phyloP scores from a whole-genome alignment of 192 early-diverging fungal species.

The Ambispora gerdemannii region DNA sequence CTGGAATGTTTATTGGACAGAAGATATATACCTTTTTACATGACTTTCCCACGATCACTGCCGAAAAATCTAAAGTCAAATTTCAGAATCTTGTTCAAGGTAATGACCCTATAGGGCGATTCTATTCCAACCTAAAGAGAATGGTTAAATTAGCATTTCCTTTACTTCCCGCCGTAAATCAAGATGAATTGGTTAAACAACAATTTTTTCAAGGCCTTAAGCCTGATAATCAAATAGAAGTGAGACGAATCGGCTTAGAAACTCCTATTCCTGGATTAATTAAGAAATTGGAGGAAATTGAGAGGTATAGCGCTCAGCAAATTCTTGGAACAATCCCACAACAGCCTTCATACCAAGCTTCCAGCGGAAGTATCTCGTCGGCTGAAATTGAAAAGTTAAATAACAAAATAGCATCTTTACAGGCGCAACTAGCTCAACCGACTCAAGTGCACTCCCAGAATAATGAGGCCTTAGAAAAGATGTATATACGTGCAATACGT shows the following conservation, averaged over 20 bases:
- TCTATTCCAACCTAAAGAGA: conserved; percentile 17
- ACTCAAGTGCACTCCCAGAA: no score
- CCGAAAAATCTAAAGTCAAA: conserved; percentile 9
- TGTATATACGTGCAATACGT: no score
- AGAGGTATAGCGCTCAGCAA: conserved; percentile 12
- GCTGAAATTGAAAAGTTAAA: no score
- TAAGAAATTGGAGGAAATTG: conserved; percentile 13
- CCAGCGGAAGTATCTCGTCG: no score
- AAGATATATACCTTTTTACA: conserved; percentile 11
- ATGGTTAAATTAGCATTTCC: conserved; percentile 18
- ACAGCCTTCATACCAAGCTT: no score
- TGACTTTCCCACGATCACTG: conserved; percentile 14
- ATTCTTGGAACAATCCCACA: background rate
- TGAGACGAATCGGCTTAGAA: no score
- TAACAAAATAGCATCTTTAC: no score
- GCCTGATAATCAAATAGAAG: conserved; percentile 10
- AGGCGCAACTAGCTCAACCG: no score
- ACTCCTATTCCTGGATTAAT: conserved; percentile 5
- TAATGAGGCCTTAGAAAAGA: no score
- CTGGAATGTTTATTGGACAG: conserved; percentile 9
- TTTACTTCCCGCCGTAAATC: background rate
- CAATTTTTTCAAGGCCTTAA: conserved; percentile 13
- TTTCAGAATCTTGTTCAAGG: conserved; percentile 7
- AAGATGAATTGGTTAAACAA: conserved; percentile 18
- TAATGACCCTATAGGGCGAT: conserved; percentile 13